Conservation (phyloP, 2,329 filamentous ascomycete species). For the Stylonectria norvegica region DNA sequence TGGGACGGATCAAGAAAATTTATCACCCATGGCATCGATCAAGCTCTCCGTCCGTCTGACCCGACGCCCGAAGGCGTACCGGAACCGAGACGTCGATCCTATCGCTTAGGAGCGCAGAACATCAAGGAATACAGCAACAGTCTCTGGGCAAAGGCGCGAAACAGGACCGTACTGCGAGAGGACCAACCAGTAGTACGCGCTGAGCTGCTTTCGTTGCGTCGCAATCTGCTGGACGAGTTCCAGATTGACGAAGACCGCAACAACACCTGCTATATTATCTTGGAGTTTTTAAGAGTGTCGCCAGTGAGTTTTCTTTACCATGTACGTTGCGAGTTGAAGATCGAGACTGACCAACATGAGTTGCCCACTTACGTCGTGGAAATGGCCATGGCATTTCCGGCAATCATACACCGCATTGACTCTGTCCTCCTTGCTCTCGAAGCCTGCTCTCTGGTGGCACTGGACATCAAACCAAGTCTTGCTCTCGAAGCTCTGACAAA, state of each 20-base stretch:
- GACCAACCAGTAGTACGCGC: conserved; percentile 81
- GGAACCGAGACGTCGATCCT: conserved; percentile 42
- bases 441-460: conserved; percentile 60
- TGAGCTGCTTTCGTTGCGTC: conserved; percentile 69
- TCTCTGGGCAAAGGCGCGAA: conserved; percentile 60
- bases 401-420: conserved; percentile 81
- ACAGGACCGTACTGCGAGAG: conserved; percentile 50
- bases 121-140: conserved; percentile 86
- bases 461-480: conserved; percentile 63
- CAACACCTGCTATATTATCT: conserved; percentile 63
- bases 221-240: conserved; percentile 75
- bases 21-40: conserved; percentile 50
- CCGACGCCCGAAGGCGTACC: conserved; percentile 57
- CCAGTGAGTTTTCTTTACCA: conserved; percentile 49
- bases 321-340: not conserved
- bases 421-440: conserved; percentile 77
- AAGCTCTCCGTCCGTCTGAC: conserved; percentile 60
- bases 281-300: conserved; percentile 75
- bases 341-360: conserved; percentile 36
- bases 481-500: conserved; percentile 92
- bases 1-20: conserved; percentile 63
- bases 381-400: conserved; percentile 74
- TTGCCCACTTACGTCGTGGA: conserved; percentile 66
- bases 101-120: conserved; percentile 44
- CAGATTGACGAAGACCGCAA: conserved; percentile 47